Conservation (phyloP, 352 stramenopile genomes). For the Thalassiosira exigua region DNA sequence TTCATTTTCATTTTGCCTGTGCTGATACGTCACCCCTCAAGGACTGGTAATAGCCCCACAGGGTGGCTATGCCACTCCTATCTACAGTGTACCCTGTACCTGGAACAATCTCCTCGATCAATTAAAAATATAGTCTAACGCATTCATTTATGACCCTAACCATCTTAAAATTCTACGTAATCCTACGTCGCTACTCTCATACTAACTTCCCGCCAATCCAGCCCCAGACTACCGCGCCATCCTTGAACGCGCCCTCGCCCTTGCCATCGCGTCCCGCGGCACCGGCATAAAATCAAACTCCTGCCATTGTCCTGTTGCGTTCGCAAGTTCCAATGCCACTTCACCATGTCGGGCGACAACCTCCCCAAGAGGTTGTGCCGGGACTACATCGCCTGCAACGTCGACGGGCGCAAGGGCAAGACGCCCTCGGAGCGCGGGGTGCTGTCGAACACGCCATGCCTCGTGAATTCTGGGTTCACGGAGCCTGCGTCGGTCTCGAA, state of each 20-base stretch:
- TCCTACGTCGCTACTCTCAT: background rate
- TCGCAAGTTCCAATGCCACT: background rate
- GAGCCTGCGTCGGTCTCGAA: too few relatives aligned
- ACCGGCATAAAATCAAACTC: background rate
- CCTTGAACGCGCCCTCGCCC: too few relatives aligned
- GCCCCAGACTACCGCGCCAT: too few relatives aligned
- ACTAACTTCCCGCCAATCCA: background rate
- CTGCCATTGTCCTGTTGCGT: background rate
- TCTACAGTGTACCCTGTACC: too few relatives aligned
- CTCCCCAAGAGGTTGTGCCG: background rate
- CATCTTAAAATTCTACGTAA: background rate
- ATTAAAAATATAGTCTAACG: background rate
- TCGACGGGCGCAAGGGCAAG: background rate
- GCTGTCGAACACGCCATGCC: background rate
- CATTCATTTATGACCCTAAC: background rate
- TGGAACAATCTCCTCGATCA: too few relatives aligned
- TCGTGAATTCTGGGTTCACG: background rate
- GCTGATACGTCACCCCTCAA: too few relatives aligned
- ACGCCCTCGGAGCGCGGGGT: too few relatives aligned
- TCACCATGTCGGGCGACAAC: background rate
- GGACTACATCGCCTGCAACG: background rate
- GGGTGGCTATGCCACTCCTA: too few relatives aligned
- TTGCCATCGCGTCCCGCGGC: background rate
- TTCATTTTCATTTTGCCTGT: too few relatives aligned
- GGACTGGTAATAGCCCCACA: too few relatives aligned